Conservation (phyloP, 345 rosid species). For the Eucalyptus virginea region DNA sequence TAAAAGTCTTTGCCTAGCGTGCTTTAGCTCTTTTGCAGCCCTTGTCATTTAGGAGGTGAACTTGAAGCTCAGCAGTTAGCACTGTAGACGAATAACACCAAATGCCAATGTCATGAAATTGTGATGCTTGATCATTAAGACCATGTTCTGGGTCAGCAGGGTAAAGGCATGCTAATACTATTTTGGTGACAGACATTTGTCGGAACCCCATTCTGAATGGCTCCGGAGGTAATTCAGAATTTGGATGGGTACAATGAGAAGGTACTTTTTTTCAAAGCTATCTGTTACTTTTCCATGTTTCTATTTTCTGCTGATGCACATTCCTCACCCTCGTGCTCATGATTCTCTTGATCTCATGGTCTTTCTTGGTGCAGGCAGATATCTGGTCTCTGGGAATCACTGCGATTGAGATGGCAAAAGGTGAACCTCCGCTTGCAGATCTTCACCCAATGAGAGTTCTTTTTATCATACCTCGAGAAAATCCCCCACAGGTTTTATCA, state of each 20-base stretch:
- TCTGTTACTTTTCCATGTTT: neutral
- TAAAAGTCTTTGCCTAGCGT: neutral
- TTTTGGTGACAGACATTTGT: constrained; percentile 80
- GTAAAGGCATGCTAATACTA: neutral
- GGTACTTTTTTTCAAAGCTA: constrained; percentile 24
- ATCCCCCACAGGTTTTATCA: constrained; percentile 89
- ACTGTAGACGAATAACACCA: neutral
- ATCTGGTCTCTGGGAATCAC: constrained; percentile 99
- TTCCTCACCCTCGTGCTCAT: neutral
- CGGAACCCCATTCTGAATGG: constrained; percentile 99
- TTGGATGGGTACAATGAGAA: constrained; percentile 97
- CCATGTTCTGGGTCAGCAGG: neutral
- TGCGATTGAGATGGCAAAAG: constrained; percentile 98
- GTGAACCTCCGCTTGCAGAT: constrained; percentile 99
- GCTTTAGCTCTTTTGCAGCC: neutral
- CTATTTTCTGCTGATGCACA: neutral
- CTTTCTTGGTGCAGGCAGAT: constrained; percentile 71
- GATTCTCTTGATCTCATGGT: neutral
- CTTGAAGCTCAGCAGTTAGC: neutral
- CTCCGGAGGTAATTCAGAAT: constrained; percentile 99
- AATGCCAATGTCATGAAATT: neutral
- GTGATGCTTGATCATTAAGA: neutral
- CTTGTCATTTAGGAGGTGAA: neutral
- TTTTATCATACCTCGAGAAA: constrained; percentile 98
- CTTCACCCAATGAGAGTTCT: constrained; percentile 99